Evolutionary conservation across 139 green algal genomes (phyloP), one percentile per base, ranked within the genome.

Genomic region (Chlamydomonas applanata): DNA sequence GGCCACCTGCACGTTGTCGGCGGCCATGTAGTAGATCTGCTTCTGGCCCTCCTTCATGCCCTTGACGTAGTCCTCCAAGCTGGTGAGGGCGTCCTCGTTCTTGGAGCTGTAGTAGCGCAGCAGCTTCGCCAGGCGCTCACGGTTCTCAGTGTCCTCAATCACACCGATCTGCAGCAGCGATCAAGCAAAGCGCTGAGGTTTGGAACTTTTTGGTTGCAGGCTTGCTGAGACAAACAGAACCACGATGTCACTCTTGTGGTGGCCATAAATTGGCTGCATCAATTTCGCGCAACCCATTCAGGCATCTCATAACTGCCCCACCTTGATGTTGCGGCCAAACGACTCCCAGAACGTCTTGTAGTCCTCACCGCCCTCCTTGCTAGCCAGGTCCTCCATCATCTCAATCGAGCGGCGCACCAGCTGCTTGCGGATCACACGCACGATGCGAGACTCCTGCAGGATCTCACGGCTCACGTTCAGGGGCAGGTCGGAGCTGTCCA

Each of bases 401-500:
- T 98, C 96, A 4, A 99, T 76, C 0, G 87, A 86, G 34, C 76
- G 85, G 75, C 92, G 89, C 32, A 98, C 86, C 45, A 99, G 87
- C 85, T 98, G 93, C 82, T 94, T 94, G 70, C 88, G 85, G 76
- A 99, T 99, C 62, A 95, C 85, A 27, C 95, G 90, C 79, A 97
- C 88, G 72, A 97, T 89, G 68, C 93, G 86, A 24, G 72, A 88
- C 83, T 97, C 91, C 89, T 95, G 95, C 63, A 99, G 82, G 78
- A 99, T 99, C 83, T 99, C 96, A 45, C 96, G 88, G 4, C 87
- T 96, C 2, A 99, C 96, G 78, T 99, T 99, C 44, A 99, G 92
- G 2, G 96, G 96, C 75, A 99, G 89, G 88, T 99, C 96, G 44
- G 86, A 90, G 60, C 84, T 94, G 90, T 99, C 96, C 1, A 99